phyloP scores from a whole-genome alignment of 2,329 filamentous ascomycete genomes.

The Fusarium proliferatum region DNA sequence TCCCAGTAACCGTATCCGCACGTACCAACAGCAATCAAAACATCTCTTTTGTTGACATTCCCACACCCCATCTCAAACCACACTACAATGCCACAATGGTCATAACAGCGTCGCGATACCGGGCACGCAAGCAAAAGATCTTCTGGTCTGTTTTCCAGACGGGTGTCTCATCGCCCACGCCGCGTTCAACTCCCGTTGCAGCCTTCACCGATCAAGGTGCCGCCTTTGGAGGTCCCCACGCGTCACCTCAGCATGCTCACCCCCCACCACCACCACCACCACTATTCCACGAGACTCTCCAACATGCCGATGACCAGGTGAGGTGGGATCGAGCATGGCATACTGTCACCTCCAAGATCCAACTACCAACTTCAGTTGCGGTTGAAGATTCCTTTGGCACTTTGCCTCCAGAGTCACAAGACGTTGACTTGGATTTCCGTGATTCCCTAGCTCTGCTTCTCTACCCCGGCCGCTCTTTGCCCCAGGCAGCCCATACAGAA shows the following conservation, averaged over 20 bases:
- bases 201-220: constrained; percentile 56
- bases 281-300: constrained; percentile 36
- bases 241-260: constrained; percentile 28
- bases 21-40: constrained; percentile 30
- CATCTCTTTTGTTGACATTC: constrained; percentile 30
- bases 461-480: constrained; percentile 58
- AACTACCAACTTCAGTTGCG: constrained; percentile 65
- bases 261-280: constrained; percentile 38
- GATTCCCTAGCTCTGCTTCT: constrained; percentile 66
- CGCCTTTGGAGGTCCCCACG: constrained; percentile 58
- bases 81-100: constrained; percentile 34
- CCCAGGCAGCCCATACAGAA: constrained; percentile 63
- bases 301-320: constrained; percentile 60
- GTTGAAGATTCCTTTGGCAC: constrained; percentile 66
- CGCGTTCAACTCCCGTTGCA: constrained; percentile 49
- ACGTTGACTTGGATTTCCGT: constrained; percentile 59
- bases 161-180: constrained; percentile 62
- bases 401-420: constrained; percentile 57
- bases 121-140: constrained; percentile 60
- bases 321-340: constrained; percentile 73
- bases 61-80: constrained; percentile 27
- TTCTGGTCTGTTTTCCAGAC: constrained; percentile 68
- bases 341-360: constrained; percentile 67
- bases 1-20: constrained; percentile 17
- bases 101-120: constrained; percentile 58